Base-by-base conservation (phyloP, 2,329 filamentous ascomycete genomes). In the Scolecobasidium constrictum region DNA sequence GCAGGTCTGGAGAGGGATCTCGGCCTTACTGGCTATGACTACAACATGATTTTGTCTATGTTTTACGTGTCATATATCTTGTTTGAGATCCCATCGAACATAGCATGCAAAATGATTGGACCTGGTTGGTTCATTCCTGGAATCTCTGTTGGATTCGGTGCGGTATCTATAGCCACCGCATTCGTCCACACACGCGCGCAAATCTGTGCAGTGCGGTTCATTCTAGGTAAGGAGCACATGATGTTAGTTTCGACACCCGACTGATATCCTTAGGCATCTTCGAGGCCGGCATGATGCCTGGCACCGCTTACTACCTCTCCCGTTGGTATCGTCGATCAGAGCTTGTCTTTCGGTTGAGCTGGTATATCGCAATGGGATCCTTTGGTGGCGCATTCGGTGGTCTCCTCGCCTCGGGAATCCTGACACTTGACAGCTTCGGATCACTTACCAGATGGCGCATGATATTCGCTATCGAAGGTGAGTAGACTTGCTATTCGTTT, bases 241-340 rank as follows among this genome's bases (percentile, higher is more conserved):
- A n/a, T n/a, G n/a, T n/a, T n/a, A n/a, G n/a, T n/a, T n/a, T n/a
- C n/a, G n/a, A n/a, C n/a, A n/a, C n/a, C n/a, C n/a, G n/a, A n/a
- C n/a, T n/a, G n/a, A n/a, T n/a, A n/a, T n/a, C n/a, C n/a, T n/a
- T n/a, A n/a, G n/a, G 38, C 4, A 59, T 81, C 9, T 84, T 85
- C 45, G 83, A 87, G 58, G 78, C 82, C 0, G 82, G 81, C 5
- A 77, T 86, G 73, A 59, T 86, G 43, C 82, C 82, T 0, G 81
- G 82, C 0, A 83, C 84, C 33, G 79, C 80, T 0, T 86, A 85
- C 58, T 86, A 85, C 51, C 62, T 85, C 15, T 78, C 74, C 1
- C 66, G 81, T 40, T 86, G 81, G 81, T 86, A 85, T 50, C 67
- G 78, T n/a, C 67, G 77, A 23, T 72, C 70, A 39, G 81, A 86